Conservation (phyloP, 768 basidiomycete genomes). For the Chalciporus piperatus region DNA sequence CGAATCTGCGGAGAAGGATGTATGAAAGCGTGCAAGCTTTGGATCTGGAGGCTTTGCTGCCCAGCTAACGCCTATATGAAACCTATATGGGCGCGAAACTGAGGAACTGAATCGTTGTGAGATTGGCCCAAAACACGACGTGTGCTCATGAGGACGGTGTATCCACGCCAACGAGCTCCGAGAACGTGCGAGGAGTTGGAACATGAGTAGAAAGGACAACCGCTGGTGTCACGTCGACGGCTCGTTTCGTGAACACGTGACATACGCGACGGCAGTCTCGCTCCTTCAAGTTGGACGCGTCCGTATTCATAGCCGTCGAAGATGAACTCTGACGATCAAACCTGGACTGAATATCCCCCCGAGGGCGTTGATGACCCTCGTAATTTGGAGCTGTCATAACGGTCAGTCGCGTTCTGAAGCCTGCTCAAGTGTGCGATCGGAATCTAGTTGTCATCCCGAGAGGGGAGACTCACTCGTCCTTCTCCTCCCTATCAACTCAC, state of each 20-base stretch:
- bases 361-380: too few relatives aligned
- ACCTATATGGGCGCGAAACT: slow-evolving; percentile 54
- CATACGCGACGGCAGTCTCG: background rate
- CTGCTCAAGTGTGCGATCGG: too few relatives aligned
- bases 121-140: background rate
- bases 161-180: background rate
- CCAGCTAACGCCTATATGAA: slow-evolving; percentile 79
- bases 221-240: background rate
- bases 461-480: too few relatives aligned
- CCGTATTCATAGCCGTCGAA: too few relatives aligned
- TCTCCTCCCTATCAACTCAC: too few relatives aligned
- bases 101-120: slow-evolving; percentile 21
- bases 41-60: slow-evolving; percentile 61
- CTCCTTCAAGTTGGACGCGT: too few relatives aligned
- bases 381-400: too few relatives aligned
- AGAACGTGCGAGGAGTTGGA: slow-evolving; percentile 6
- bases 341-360: too few relatives aligned
- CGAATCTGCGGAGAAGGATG: slow-evolving; percentile 57
- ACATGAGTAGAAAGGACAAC: slow-evolving; percentile 6
- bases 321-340: too few relatives aligned
- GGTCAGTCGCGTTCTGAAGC: too few relatives aligned
- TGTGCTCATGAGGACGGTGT: background rate
- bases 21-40: slow-evolving; percentile 32
- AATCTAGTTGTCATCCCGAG: too few relatives aligned
- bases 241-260: slow-evolving; percentile 21